Conservation (phyloP, 108 stramenopile genomes). For the Phaeodactylum tricornutum region DNA sequence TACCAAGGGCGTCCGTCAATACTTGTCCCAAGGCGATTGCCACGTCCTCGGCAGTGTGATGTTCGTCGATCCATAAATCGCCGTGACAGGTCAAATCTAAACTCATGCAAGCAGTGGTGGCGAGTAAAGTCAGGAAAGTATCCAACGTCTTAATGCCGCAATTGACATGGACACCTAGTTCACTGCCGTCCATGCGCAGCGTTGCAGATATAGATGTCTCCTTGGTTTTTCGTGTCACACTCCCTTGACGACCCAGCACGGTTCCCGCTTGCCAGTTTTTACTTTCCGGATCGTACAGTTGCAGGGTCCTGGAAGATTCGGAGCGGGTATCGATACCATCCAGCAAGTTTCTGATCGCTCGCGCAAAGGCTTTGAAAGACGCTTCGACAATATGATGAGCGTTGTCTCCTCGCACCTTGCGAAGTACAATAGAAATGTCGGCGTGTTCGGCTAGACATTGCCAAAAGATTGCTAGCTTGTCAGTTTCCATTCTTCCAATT, state of each 20-base stretch:
- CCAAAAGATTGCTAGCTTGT: slow-evolving; percentile 43
- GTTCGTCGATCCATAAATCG: slow-evolving; percentile 93
- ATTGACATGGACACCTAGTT: slow-evolving; percentile 26
- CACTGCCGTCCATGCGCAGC: slow-evolving; percentile 37
- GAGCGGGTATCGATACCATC: slow-evolving; percentile 27
- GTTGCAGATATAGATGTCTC: slow-evolving; percentile 67
- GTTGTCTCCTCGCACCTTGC: slow-evolving; percentile 68
- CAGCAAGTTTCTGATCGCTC: slow-evolving; percentile 61
- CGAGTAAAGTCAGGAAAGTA: slow-evolving; percentile 59
- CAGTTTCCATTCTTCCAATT: slow-evolving; percentile 53
- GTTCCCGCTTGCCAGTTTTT: slow-evolving; percentile 28
- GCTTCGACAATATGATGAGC: slow-evolving; percentile 78
- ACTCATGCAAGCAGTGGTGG: slow-evolving; percentile 53
- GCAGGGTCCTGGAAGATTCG: slow-evolving; percentile 9
- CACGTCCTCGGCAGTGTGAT: slow-evolving; percentile 95
- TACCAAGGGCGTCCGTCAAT: slow-evolving; percentile 71
- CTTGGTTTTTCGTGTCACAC: slow-evolving; percentile 59
- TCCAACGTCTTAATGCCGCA: slow-evolving; percentile 84
- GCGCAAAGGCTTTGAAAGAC: slow-evolving; percentile 77
- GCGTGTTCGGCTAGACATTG: slow-evolving; percentile 31
- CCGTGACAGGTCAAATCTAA: slow-evolving; percentile 66
- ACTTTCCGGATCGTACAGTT: slow-evolving; percentile 38
- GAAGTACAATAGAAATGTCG: slow-evolving; percentile 35
- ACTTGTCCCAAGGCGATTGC: slow-evolving; percentile 88
- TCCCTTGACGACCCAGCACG: slow-evolving; percentile 36